Evolutionary conservation across 2,329 filamentous ascomycete species (phyloP).

Genomic region (Nakataea oryzae): DNA sequence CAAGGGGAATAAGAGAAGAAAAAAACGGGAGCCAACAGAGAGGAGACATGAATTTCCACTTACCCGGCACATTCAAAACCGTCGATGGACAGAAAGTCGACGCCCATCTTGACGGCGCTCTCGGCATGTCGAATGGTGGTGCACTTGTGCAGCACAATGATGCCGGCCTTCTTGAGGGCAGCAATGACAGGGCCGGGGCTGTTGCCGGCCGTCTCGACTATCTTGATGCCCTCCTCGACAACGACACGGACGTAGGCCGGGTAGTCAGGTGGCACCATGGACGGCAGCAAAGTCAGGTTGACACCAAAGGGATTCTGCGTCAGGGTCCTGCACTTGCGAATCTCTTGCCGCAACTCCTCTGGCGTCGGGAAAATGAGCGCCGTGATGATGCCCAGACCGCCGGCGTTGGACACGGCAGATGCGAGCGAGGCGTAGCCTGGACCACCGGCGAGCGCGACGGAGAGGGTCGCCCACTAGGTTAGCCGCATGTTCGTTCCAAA

Average conservation of each 20-base stretch:
- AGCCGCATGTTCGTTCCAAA: not conserved
- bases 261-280: conserved; percentile 86
- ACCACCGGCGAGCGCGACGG: conserved; percentile 20
- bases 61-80: conserved; percentile 88
- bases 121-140: conserved; percentile 91
- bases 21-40: not conserved
- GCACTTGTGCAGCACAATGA: conserved; percentile 90
- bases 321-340: conserved; percentile 72
- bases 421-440: conserved; percentile 73
- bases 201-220: conserved; percentile 52
- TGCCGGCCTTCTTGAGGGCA: conserved; percentile 69
- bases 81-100: conserved; percentile 94
- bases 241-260: conserved; percentile 81
- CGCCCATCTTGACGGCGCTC: conserved; percentile 84
- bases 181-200: conserved; percentile 82
- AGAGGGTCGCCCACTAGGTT: not conserved
- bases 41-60: conserved; percentile 6
- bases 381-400: conserved; percentile 72
- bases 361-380: conserved; percentile 89
- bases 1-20: conserved; percentile 4
- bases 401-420: conserved; percentile 69
- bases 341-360: conserved; percentile 86
- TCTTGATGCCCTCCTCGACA: conserved; percentile 82
- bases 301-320: conserved; percentile 78
- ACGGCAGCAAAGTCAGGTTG: conserved; percentile 88